A percentile compares a stretch with the other conserved stretches of the same genome.
These are phyloP conservation scores for Tylopilus intermedius DNA, from an alignment of 768 basidiomycete species.

Conservation along the genomic window DNA sequence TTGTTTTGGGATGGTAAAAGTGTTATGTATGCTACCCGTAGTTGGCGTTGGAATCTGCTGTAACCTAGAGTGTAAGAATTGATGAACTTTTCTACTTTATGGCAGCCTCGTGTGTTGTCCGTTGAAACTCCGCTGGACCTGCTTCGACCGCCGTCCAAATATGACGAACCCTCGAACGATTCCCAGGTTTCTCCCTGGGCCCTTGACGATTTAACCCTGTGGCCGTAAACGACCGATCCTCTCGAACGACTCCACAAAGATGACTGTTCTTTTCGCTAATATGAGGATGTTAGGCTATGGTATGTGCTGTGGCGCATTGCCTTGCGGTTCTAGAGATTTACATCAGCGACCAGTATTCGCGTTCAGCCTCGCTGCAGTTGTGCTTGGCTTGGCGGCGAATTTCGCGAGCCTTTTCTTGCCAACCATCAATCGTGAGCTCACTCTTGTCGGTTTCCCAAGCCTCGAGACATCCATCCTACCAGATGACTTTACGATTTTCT, in stretches of 20 bases:
- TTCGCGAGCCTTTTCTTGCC: slow-evolving; percentile 68
- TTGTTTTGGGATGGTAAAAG: slow-evolving; percentile 6
- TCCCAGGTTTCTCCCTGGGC: slow-evolving; percentile 13
- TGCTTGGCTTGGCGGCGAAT: slow-evolving; percentile 66
- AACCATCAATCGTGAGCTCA: slow-evolving; percentile 50
- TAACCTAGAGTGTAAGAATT: slow-evolving; percentile 10
- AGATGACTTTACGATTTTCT: slow-evolving; percentile 72
- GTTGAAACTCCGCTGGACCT: slow-evolving; percentile 14
- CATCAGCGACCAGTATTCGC: slow-evolving; percentile 30
- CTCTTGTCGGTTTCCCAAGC: neutral
- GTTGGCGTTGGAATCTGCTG: slow-evolving; percentile 10
- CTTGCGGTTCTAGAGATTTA: slow-evolving; percentile 20
- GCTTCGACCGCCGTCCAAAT: slow-evolving; percentile 12
- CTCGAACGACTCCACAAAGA: slow-evolving; percentile 18
- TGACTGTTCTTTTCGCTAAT: slow-evolving; percentile 62
- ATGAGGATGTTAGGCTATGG: slow-evolving; percentile 50
- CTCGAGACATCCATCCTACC: slow-evolving; percentile 1
- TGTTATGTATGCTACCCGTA: slow-evolving; percentile 16
- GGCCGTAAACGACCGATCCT: slow-evolving; percentile 8
- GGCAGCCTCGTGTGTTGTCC: neutral
- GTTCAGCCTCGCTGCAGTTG: slow-evolving; percentile 40
- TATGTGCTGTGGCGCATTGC: slow-evolving; percentile 25
- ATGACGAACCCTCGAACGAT: slow-evolving; percentile 11
- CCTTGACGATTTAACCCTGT: slow-evolving; percentile 4
- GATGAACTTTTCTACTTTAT: neutral